phyloP scores from a whole-genome alignment of 768 basidiomycete genomes.

The Naematelia aurantialba region DNA sequence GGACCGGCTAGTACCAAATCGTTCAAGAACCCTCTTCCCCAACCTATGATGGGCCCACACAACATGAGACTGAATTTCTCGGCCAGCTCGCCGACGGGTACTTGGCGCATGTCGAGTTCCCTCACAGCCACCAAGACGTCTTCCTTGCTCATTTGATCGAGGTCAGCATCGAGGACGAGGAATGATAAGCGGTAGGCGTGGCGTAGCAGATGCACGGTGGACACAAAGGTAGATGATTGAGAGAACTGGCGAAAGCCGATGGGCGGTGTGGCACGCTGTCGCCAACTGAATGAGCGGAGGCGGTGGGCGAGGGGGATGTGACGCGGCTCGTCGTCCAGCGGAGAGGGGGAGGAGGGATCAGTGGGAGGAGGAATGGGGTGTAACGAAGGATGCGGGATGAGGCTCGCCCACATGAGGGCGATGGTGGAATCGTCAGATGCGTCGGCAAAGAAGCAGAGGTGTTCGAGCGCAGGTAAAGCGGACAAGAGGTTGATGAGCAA shows the following conservation, averaged over 20 bases:
- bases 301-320: conserved; percentile 23
- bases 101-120: conserved; percentile 27
- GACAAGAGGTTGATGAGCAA: conserved; percentile 32
- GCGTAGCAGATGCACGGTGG: conserved; percentile 37
- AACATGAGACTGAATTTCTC: conserved; percentile 38
- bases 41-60: conserved; percentile 44
- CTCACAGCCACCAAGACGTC: conserved; percentile 31
- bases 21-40: conserved; percentile 33
- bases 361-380: conserved; percentile 30
- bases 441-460: conserved; percentile 48
- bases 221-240: conserved; percentile 42
- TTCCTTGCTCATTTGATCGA: conserved; percentile 33
- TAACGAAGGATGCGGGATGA: conserved; percentile 37
- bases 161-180: conserved; percentile 45
- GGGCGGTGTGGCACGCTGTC: conserved; percentile 44
- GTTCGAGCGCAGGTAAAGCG: conserved; percentile 38
- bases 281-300: conserved; percentile 44
- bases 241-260: conserved; percentile 30
- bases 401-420: conserved; percentile 31
- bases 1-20: conserved; percentile 28
- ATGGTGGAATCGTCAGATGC: conserved; percentile 46
- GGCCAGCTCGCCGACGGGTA: conserved; percentile 28
- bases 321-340: conserved; percentile 7
- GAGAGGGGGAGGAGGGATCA: conserved; percentile 16
- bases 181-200: conserved; percentile 38